A percentile compares a stretch with the other conserved stretches of the same genome.
Conservation (phyloP, 2,329 filamentous ascomycete species). For the Claviceps lovelessii region DNA sequence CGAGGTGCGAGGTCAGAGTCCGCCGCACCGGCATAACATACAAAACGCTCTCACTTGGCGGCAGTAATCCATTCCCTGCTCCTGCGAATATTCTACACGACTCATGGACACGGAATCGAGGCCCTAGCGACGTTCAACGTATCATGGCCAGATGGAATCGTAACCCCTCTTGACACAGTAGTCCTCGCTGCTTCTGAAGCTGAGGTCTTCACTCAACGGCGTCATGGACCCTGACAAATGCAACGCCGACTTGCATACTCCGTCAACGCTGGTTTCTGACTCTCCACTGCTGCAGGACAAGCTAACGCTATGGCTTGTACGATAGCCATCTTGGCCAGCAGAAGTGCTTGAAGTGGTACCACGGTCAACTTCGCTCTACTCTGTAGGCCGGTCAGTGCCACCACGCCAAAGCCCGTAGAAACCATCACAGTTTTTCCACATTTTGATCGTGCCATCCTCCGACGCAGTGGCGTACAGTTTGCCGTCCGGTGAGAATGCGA, state of each 20-base stretch:
- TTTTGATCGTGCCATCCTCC: slow-evolving; percentile 93
- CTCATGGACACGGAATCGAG: not conserved
- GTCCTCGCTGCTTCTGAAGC: slow-evolving; percentile 2
- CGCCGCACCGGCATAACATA: not conserved
- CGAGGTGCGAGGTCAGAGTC: not conserved
- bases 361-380: slow-evolving; percentile 20
- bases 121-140: not conserved
- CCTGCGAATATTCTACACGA: not conserved
- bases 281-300: slow-evolving; percentile 7
- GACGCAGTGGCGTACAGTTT: slow-evolving; percentile 94
- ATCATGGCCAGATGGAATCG: not conserved
- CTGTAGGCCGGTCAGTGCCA: slow-evolving; percentile 23
- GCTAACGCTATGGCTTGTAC: slow-evolving; percentile 6
- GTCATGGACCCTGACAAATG: not conserved
- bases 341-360: slow-evolving; percentile 5
- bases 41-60: not conserved
- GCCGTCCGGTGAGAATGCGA: slow-evolving; percentile 86
- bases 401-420: slow-evolving; percentile 51
- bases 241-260: not conserved
- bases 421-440: slow-evolving; percentile 61
- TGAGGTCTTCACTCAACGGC: not conserved
- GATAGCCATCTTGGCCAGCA: slow-evolving; percentile 2
- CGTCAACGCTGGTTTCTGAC: slow-evolving; percentile 3
- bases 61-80: not conserved
- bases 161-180: not conserved